These are phyloP conservation scores for Talaromyces sp. DNA, from an alignment of 2,329 filamentous ascomycete genomes.

Conservation along the genomic window DNA sequence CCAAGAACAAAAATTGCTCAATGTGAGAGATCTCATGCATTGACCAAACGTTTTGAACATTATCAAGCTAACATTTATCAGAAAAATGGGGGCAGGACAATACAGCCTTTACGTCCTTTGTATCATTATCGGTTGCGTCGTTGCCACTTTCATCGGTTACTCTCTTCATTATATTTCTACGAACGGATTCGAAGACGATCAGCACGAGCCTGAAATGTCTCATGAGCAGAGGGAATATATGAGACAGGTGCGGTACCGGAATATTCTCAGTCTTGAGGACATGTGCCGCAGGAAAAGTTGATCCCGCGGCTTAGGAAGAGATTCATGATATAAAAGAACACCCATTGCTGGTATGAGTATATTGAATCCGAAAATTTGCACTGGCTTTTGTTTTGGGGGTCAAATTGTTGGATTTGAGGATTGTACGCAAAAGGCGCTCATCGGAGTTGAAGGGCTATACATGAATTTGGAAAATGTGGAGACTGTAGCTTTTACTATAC, in stretches of 20 bases:
- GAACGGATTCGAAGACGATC: conserved; percentile 3
- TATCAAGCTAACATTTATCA: background rate
- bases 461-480: too few relatives aligned
- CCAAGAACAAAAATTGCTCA: too few relatives aligned
- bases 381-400: too few relatives aligned
- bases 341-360: too few relatives aligned
- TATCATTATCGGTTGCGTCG: conserved; percentile 9
- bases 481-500: too few relatives aligned
- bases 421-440: too few relatives aligned
- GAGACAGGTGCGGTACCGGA: conserved; percentile 3
- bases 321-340: too few relatives aligned
- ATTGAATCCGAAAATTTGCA: too few relatives aligned
- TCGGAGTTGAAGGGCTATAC: too few relatives aligned
- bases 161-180: conserved; percentile 4
- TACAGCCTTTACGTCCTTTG: conserved; percentile 7
- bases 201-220: background rate
- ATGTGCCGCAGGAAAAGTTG: background rate
- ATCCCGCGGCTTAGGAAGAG: too few relatives aligned
- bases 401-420: too few relatives aligned
- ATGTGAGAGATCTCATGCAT: too few relatives aligned
- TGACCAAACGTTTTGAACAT: background rate
- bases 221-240: conserved; percentile 6
- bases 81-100: background rate
- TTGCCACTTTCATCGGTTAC: conserved; percentile 1
- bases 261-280: background rate